Conservation (phyloP, 495 filamentous ascomycete species). For the Neurospora tetraspora region DNA sequence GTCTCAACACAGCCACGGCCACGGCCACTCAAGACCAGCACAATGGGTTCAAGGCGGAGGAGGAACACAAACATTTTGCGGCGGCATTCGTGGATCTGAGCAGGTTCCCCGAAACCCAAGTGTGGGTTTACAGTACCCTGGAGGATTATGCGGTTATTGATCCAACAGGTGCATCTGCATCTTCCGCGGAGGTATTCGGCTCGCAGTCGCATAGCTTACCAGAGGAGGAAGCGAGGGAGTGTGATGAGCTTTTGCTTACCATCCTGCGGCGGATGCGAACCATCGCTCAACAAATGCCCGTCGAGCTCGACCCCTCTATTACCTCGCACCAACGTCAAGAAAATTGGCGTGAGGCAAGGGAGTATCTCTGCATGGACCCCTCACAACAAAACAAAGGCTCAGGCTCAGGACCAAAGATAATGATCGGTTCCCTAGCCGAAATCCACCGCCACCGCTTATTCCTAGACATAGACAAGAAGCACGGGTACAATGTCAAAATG, state of each 20-base stretch:
- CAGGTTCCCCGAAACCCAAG: conserved; percentile 48
- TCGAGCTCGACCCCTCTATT: background rate
- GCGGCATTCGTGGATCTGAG: conserved; percentile 50
- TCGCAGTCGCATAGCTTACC: background rate
- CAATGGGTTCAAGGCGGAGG: too few species aligned
- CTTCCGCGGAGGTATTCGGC: background rate
- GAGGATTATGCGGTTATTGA: conserved; percentile 22
- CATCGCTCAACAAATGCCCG: background rate
- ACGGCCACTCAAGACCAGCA: too few species aligned
- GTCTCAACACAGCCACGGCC: too few species aligned
- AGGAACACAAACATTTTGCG: conserved; percentile 33
- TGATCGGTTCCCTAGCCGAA: conserved; percentile 28
- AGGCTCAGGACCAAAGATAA: background rate
- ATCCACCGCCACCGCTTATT: conserved; percentile 9
- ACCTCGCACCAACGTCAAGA: background rate
- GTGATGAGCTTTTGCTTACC: background rate
- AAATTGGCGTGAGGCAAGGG: background rate
- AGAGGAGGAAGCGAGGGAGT: background rate
- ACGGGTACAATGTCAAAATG: too few species aligned
- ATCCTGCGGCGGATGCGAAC: conserved; percentile 2
- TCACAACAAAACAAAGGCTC: too few species aligned
- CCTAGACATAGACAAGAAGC: too few species aligned
- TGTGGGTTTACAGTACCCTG: conserved; percentile 48
- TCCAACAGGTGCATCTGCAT: rapidly evolving
- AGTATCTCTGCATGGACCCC: background rate